A percentile compares a stretch with the other conserved stretches of the same genome.
These are phyloP conservation scores for Syncephalastrum racemosum DNA, from an alignment of 371 early-diverging fungal species.

Conservation along the genomic window DNA sequence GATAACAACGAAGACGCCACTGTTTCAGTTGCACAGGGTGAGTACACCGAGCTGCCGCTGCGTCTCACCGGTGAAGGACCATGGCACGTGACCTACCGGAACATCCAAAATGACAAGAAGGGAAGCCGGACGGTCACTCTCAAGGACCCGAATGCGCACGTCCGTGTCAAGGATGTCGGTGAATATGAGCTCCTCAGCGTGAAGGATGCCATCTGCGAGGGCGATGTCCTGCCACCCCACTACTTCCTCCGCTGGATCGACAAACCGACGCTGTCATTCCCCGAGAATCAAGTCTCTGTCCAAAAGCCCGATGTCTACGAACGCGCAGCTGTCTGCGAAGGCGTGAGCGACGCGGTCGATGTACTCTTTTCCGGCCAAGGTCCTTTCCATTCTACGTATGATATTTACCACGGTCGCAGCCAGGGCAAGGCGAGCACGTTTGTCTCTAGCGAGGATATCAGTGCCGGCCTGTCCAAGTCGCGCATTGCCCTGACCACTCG, in stretches of 20 bases:
- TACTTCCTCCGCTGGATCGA: slow-evolving; percentile 39
- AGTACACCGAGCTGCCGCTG: slow-evolving; percentile 30
- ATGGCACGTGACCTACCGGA: slow-evolving; percentile 42
- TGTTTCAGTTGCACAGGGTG: slow-evolving; percentile 34
- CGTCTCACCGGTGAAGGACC: slow-evolving; percentile 51
- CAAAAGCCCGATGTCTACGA: slow-evolving; percentile 25
- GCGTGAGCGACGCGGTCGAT: slow-evolving; percentile 37
- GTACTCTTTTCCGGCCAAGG: slow-evolving; percentile 37
- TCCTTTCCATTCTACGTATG: slow-evolving; percentile 40
- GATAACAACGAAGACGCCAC: slow-evolving; percentile 15
- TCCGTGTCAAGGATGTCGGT: slow-evolving; percentile 35
- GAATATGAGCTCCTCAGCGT: slow-evolving; percentile 44
- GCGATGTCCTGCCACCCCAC: slow-evolving; percentile 37
- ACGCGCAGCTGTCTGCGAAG: slow-evolving; percentile 46
- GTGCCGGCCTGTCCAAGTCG: slow-evolving; percentile 29
- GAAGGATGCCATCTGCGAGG: slow-evolving; percentile 46
- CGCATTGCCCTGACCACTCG: slow-evolving; percentile 40
- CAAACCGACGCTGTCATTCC: slow-evolving; percentile 38
- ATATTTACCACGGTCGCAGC: slow-evolving; percentile 12
- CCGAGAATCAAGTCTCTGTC: slow-evolving; percentile 23
- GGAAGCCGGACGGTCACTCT: slow-evolving; percentile 15
- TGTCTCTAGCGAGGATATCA: slow-evolving; percentile 32
- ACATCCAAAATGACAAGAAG: slow-evolving; percentile 28
- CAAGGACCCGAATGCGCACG: slow-evolving; percentile 44
- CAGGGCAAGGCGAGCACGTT: slow-evolving; percentile 11